phyloP scores from a whole-genome alignment of 805 yeast genomes.

The Clavispora vitiphila region DNA sequence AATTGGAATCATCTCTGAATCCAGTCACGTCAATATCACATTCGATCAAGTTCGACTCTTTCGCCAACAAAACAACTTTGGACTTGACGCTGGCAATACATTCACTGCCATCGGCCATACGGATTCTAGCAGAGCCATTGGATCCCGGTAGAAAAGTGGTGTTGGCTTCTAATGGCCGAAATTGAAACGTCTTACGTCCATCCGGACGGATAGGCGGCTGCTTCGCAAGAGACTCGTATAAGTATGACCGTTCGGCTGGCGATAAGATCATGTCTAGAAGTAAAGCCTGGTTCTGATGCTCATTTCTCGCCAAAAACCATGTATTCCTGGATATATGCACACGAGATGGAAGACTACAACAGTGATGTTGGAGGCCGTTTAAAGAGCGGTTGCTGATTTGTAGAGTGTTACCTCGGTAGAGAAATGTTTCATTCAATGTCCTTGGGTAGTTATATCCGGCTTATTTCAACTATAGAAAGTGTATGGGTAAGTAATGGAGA shows the following conservation, averaged over 20 bases:
- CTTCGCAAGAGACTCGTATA: constrained; percentile 64
- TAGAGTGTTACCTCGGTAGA: no score
- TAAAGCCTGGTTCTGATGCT: neutral
- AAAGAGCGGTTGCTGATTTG: no score
- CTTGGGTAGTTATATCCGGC: no score
- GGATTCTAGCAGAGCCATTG: constrained; percentile 87
- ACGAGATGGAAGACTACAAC: neutral
- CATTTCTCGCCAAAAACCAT: neutral
- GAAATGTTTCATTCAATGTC: no score
- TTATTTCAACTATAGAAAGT: no score
- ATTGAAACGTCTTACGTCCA: constrained; percentile 68
- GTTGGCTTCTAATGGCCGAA: constrained; percentile 80
- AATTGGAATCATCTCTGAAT: constrained; percentile 70
- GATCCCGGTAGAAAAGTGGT: constrained; percentile 79
- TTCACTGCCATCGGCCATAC: constrained; percentile 87
- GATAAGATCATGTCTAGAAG: constrained; percentile 49
- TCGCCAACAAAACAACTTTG: constrained; percentile 53
- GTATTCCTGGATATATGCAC: neutral
- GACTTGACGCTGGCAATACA: constrained; percentile 89
- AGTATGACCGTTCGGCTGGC: constrained; percentile 69
- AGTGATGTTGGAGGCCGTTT: neutral
- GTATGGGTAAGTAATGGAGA: no score
- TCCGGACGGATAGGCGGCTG: constrained; percentile 76
- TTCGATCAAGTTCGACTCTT: constrained; percentile 50
- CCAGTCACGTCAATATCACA: constrained; percentile 83